Evolutionary conservation across 1,139 yeast species (phyloP).

Genomic region (Kluyveromyces marxianus): DNA sequence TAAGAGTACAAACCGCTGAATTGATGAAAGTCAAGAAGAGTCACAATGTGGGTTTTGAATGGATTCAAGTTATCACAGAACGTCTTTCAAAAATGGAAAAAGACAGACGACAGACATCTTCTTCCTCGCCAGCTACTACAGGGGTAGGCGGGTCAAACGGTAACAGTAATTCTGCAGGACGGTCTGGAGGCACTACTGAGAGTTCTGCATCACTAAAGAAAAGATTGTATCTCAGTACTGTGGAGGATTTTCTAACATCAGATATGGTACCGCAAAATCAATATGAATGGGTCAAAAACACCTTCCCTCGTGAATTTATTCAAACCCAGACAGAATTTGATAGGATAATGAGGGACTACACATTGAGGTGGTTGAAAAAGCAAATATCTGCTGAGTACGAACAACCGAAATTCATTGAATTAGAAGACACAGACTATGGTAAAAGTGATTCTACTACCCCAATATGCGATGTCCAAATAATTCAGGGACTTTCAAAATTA

Average conservation of each 20-base stretch:
- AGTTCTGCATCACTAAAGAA: not conserved
- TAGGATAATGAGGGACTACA: constrained; percentile 5
- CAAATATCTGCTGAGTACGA: not conserved
- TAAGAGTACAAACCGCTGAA: not conserved
- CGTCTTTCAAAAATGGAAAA: not conserved
- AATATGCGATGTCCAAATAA: not conserved
- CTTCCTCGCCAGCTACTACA: not conserved
- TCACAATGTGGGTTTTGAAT: not conserved
- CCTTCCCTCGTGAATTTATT: constrained; percentile 3
- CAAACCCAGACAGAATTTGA: constrained; percentile 5
- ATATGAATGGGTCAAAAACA: constrained; percentile 3
- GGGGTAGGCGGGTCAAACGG: not conserved
- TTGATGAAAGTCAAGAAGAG: not conserved
- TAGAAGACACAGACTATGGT: not conserved
- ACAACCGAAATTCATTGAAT: not conserved
- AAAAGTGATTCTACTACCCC: too few relatives aligned
- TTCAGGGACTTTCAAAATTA: not conserved
- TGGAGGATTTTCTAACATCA: constrained; percentile 3
- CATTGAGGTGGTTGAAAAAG: constrained; percentile 6
- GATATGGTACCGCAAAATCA: constrained; percentile 1
- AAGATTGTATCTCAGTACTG: not conserved
- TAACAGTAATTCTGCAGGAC: not conserved
- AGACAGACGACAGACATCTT: not conserved
- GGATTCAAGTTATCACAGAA: not conserved
- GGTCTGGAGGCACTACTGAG: not conserved